Evolutionary conservation across 345 rosid genomes (phyloP).

Genomic region (Combretum micranthum): DNA sequence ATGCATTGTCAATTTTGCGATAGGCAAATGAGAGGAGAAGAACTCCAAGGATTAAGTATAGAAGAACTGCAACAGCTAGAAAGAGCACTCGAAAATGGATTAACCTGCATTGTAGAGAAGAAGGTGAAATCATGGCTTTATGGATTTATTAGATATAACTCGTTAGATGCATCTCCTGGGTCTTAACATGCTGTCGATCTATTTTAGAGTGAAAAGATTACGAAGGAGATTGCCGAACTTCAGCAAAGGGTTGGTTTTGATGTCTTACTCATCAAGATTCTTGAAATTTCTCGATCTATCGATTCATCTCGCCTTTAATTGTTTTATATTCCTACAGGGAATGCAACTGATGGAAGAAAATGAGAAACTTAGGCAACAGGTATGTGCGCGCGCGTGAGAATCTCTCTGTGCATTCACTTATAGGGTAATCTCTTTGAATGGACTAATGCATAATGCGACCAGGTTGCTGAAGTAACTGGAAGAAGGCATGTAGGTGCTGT

Average conservation of each 20-base stretch:
- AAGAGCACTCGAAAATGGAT: constrained; percentile 71
- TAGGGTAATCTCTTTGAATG: background rate
- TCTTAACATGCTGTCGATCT: background rate
- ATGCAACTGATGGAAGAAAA: constrained; percentile 73
- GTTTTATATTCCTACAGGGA: constrained; percentile 46
- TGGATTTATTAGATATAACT: no score
- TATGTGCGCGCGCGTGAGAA: background rate
- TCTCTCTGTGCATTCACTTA: no score
- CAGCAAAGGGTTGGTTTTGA: constrained; percentile 49
- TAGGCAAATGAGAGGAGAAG: constrained; percentile 97
- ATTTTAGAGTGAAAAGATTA: constrained; percentile 65
- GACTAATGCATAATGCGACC: background rate
- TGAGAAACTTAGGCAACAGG: constrained; percentile 45
- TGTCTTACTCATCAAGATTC: background rate
- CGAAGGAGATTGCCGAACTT: constrained; percentile 62
- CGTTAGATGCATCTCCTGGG: no score
- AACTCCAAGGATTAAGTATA: constrained; percentile 63
- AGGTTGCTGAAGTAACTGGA: constrained; percentile 30
- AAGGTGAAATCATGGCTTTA: constrained; percentile 36
- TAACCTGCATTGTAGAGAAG: constrained; percentile 64
- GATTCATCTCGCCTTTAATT: no score
- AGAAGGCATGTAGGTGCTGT: constrained; percentile 7
- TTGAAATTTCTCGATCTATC: background rate
- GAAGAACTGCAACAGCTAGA: constrained; percentile 77
- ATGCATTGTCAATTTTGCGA: background rate